Percentiles rank a stretch among this genome's conserved stretches.
These are phyloP conservation scores for Xylariomycetidae sp. DNA, from an alignment of 2,329 filamentous ascomycete genomes.

Conservation along the genomic window DNA sequence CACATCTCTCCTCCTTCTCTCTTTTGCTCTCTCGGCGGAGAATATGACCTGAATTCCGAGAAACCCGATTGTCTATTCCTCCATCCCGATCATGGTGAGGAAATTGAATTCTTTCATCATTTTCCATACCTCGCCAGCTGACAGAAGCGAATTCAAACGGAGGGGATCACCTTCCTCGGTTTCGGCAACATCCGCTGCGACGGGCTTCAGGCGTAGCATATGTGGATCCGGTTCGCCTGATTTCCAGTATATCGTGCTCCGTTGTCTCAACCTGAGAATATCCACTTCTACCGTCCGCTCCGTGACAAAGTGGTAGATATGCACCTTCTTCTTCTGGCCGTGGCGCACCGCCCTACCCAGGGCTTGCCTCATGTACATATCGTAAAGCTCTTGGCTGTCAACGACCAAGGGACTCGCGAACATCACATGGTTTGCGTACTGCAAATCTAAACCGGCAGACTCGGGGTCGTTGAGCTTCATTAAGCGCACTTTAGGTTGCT, in stretches of 20 bases:
- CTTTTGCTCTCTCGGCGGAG: no score
- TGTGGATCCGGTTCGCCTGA: no score
- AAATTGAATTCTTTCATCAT: no score
- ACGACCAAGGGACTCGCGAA: conserved; percentile 32
- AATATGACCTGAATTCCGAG: no score
- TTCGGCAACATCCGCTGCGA: background rate
- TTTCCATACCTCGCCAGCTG: no score
- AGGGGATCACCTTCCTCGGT: no score
- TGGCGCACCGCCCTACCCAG: conserved; percentile 33
- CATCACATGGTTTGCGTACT: conserved; percentile 37
- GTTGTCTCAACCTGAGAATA: conserved; percentile 29
- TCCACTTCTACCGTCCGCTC: conserved; percentile 37
- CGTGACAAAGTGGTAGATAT: conserved; percentile 35
- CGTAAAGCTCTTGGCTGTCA: conserved; percentile 26
- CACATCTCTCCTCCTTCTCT: no score
- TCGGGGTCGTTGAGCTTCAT: conserved; percentile 33
- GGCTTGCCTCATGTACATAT: conserved; percentile 35
- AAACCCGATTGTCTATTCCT: no score
- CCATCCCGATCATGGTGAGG: no score
- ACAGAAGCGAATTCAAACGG: no score
- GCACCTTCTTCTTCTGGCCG: conserved; percentile 34
- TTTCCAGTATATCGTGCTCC: no score
- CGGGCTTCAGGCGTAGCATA: background rate
- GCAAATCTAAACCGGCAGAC: conserved; percentile 37
- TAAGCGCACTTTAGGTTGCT: conserved; percentile 26